Conservation (phyloP, 2,329 filamentous ascomycete species). For the Microthyrium microscopicum region DNA sequence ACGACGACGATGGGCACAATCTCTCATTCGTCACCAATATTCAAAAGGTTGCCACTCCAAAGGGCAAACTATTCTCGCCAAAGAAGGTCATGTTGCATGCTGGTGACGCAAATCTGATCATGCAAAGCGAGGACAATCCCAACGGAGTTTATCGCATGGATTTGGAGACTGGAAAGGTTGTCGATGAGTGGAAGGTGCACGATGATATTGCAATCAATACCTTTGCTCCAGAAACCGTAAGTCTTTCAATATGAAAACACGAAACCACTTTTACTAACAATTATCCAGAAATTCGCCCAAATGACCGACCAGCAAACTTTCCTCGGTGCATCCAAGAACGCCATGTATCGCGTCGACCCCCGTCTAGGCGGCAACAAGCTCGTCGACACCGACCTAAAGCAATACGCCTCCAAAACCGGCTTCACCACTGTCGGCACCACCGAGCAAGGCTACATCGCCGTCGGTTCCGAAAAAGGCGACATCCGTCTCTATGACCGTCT, state of each 20-base stretch:
- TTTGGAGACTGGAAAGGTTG: constrained; percentile 90
- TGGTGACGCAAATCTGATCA: constrained; percentile 74
- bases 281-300: constrained; percentile 73
- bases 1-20: constrained; percentile 79
- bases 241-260: constrained; percentile 11
- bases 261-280: constrained; percentile 13
- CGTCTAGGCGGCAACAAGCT: constrained; percentile 81
- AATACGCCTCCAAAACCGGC: constrained; percentile 92
- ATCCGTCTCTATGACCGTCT: constrained; percentile 92
- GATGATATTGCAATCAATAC: constrained; percentile 86
- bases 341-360: constrained; percentile 84
- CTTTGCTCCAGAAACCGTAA: constrained; percentile 74
- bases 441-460: constrained; percentile 89
- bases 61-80: constrained; percentile 75
- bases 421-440: constrained; percentile 91
- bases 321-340: constrained; percentile 81
- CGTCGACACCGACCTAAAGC: constrained; percentile 83
- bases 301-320: constrained; percentile 94
- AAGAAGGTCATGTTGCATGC: constrained; percentile 95
- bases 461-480: constrained; percentile 95
- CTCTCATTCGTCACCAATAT: constrained; percentile 95
- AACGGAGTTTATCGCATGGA: constrained; percentile 96
- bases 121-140: constrained; percentile 68
- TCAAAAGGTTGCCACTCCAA: constrained; percentile 80
- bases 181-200: constrained; percentile 97